These are phyloP conservation scores for Cyberlindnera maclurae DNA, from an alignment of 805 yeast genomes.

Conservation along the genomic window DNA sequence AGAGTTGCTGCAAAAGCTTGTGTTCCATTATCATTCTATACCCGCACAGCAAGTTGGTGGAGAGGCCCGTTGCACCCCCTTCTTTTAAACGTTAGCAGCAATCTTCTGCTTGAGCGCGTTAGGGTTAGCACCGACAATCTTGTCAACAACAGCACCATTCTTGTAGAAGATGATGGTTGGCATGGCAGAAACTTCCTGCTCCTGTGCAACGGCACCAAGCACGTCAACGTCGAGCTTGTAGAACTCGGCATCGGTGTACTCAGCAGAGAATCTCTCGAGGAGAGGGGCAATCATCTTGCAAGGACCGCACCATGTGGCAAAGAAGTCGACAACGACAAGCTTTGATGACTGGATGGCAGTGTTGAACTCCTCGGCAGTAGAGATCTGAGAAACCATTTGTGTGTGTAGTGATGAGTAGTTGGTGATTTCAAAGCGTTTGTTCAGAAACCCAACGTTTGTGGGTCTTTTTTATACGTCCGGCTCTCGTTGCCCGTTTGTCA, in stretches of 20 bases:
- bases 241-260: constrained; percentile 63
- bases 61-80: no score
- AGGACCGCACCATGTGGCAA: constrained; percentile 98
- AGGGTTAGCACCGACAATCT: constrained; percentile 88
- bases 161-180: constrained; percentile 73
- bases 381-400: constrained; percentile 48
- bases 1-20: no score
- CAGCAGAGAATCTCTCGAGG: constrained; percentile 68
- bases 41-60: no score
- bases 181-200: constrained; percentile 52
- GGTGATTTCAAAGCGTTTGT: no score
- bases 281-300: constrained; percentile 96
- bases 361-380: constrained; percentile 54
- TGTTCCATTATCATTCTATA: no score
- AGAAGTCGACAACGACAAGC: constrained; percentile 89
- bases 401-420: no score
- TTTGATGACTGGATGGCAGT: constrained; percentile 55
- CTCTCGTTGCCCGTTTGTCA: no score
- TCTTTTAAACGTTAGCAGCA: constrained; percentile 40
- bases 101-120: constrained; percentile 68
- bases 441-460: background rate
- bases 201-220: constrained; percentile 66
- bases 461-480: background rate
- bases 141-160: constrained; percentile 71
- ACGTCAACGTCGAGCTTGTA: constrained; percentile 90